Evolutionary conservation across 441 rosid species (phyloP), one percentile per base, ranked within the genome.

Genomic region (Populus hybrid): DNA sequence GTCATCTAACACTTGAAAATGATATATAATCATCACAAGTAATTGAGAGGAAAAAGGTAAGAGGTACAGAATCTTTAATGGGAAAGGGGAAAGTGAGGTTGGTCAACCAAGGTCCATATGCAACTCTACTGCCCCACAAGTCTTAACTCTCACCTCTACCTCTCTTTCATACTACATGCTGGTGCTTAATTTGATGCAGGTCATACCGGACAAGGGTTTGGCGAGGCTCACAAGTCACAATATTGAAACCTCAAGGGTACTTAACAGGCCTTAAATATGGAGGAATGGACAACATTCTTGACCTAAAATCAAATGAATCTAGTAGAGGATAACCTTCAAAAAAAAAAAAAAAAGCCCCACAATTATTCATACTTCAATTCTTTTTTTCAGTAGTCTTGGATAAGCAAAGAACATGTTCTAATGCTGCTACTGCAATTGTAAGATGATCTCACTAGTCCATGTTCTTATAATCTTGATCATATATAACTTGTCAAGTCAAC

Each of bases 221-320:
- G 83, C 76, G 61, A 71, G 70, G 76, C 84, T 86, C 14, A 79
- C 87, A 2, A 69, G 83, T 86, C 14, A 79, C 87, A 2, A 69
- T 84, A 42, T 71, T 77, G 67, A 86, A 81, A 71, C 79, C 86
- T 67, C 79, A 75, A 59, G 89, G 87, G 11, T 73, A 57, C 73
- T n/a, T 86, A 32, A 74, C 78, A 61, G 81, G 86, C 9, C 67
- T 84, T 2, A 78, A 83, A 67, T 86, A 86, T 78, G 84, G 86
- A 42, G 87, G 86, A 68, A 46, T 83, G 80, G 85, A 77, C 73
- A 84, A 81, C 70, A 74, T 86, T 71, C 77, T 86, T 63, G 85
- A 86, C 71, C 78, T 76, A 46, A 76, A 83, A 63, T 81, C 84
- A 46, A 75, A 71, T 73, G 83, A 78, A 79, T 84, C 85, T 5